A percentile compares a stretch with the other conserved stretches of the same genome.
Evolutionary conservation across 169 alveolate genomes (phyloP).

Genomic region (Plasmodium vinckei): DNA sequence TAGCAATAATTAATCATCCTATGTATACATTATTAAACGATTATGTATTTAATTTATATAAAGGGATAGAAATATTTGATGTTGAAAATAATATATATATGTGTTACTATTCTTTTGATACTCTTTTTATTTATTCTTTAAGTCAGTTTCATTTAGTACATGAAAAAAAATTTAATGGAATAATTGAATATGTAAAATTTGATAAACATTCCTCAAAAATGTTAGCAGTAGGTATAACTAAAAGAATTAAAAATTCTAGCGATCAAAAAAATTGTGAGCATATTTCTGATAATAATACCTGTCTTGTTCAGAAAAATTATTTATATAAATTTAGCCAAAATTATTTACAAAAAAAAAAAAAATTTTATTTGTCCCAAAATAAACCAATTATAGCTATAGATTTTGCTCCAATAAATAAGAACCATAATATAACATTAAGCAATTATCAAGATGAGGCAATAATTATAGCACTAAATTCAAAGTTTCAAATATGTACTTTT

Average conservation of each 20-base stretch:
- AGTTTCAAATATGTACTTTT: constrained; percentile 48
- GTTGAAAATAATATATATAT: background rate
- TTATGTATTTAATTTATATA: constrained; percentile 31
- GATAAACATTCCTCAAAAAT: constrained; percentile 11
- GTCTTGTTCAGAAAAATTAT: constrained; percentile 38
- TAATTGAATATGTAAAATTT: constrained; percentile 51
- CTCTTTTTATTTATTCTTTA: constrained; percentile 28
- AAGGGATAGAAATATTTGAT: constrained; percentile 43
- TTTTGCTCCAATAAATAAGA: constrained; percentile 45
- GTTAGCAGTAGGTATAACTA: constrained; percentile 56
- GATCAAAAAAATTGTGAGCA: background rate
- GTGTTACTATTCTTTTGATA: constrained; percentile 45
- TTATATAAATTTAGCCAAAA: constrained; percentile 32
- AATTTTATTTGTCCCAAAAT: constrained; percentile 29
- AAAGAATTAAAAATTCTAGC: background rate
- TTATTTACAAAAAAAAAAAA: constrained; percentile 37
- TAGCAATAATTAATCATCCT: constrained; percentile 55
- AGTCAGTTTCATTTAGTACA: constrained; percentile 39
- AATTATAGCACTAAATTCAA: constrained; percentile 44
- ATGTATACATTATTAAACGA: constrained; percentile 34
- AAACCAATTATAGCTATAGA: constrained; percentile 47
- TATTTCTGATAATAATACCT: background rate
- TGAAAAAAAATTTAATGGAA: constrained; percentile 44
- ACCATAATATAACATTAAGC: constrained; percentile 7
- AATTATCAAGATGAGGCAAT: constrained; percentile 13